Evolutionary conservation across 169 alveolate genomes (phyloP).

Genomic region (Cryptosporidium canis): DNA sequence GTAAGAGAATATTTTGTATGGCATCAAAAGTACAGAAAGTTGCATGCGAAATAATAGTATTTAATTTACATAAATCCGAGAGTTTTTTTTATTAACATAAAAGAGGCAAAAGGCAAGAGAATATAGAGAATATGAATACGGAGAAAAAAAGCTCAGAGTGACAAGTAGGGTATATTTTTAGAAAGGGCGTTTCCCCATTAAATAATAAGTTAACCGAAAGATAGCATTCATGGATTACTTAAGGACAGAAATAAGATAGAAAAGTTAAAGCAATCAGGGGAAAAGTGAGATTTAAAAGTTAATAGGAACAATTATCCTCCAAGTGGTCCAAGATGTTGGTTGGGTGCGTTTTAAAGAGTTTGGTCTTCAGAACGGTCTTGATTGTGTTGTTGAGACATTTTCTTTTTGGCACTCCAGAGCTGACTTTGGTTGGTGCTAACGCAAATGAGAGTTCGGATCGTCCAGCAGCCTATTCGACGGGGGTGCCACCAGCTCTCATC

Average conservation of each 20-base stretch:
- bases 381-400: neutral
- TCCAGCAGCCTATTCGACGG: neutral
- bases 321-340: neutral
- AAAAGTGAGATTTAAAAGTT: neutral
- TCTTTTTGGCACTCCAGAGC: neutral
- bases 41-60: slow-evolving; percentile 30
- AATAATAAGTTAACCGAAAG: neutral
- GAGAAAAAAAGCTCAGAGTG: neutral
- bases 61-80: slow-evolving; percentile 36
- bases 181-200: neutral
- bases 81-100: slow-evolving; percentile 12
- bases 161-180: neutral
- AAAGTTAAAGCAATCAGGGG: neutral
- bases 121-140: neutral
- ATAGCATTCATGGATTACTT: neutral
- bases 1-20: neutral
- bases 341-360: neutral
- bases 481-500: neutral
- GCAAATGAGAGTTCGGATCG: neutral
- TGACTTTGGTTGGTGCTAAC: neutral
- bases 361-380: neutral
- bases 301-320: no score
- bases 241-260: neutral
- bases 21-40: neutral
- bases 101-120: neutral